A percentile compares a stretch with the other conserved stretches of the same genome.
Conservation (phyloP, 2,329 filamentous ascomycete genomes). For the Fusarium sp. region DNA sequence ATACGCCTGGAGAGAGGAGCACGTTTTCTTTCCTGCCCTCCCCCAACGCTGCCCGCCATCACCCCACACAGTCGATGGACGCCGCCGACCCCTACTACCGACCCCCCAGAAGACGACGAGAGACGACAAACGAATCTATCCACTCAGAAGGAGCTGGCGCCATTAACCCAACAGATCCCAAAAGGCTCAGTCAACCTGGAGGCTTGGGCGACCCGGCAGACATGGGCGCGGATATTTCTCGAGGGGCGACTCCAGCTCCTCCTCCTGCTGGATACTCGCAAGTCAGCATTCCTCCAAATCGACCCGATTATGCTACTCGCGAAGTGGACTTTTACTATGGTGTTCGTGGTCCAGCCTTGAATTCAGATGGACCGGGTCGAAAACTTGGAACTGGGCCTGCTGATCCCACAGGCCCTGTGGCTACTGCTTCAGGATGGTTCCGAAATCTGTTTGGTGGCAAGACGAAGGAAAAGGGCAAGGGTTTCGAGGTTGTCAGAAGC, state of each 20-base stretch:
- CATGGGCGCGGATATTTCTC: conserved; percentile 55
- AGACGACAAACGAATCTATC: conserved; percentile 62
- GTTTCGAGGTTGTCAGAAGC: conserved; percentile 95
- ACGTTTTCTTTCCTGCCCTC: conserved; percentile 77
- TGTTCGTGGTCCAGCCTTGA: conserved; percentile 87
- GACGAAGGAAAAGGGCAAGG: conserved; percentile 93
- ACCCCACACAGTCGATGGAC: conserved; percentile 61
- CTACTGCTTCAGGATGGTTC: conserved; percentile 91
- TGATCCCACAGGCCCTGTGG: conserved; percentile 91
- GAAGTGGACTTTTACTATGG: conserved; percentile 98
- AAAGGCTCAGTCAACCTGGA: conserved; percentile 53
- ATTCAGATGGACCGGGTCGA: conserved; percentile 81
- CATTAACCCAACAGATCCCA: conserved; percentile 49
- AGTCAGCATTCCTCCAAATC: conserved; percentile 62
- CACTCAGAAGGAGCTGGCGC: conserved; percentile 48
- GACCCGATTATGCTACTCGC: conserved; percentile 89
- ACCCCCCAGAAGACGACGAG: conserved; percentile 76
- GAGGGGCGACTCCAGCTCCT: conserved; percentile 57
- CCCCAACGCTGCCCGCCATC: conserved; percentile 62
- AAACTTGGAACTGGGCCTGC: conserved; percentile 93
- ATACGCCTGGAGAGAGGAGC: conserved; percentile 77
- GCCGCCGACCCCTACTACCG: conserved; percentile 86
- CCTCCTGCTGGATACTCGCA: conserved; percentile 48
- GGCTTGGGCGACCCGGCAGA: conserved; percentile 54
- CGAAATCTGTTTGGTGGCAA: conserved; percentile 82